A percentile compares a stretch with the other conserved stretches of the same genome.
Evolutionary conservation across 1,284 basidiomycete genomes (phyloP).

Genomic region (Stygiomarasmius scandens): DNA sequence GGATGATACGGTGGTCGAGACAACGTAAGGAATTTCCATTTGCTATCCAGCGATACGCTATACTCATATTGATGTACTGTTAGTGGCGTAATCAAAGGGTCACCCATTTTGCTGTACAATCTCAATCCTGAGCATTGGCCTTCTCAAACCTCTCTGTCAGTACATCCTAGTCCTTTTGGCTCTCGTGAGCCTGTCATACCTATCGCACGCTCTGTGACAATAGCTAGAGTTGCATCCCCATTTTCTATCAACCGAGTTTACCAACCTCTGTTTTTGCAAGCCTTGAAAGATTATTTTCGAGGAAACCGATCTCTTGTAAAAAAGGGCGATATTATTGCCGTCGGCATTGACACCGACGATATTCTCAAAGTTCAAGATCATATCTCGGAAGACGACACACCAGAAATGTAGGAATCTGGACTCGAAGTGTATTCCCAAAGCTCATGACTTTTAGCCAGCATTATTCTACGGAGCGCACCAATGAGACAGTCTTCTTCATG

Average conservation of each 20-base stretch:
- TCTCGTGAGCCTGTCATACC: constrained; percentile 65
- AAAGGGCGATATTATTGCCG: constrained; percentile 80
- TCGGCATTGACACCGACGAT: constrained; percentile 66
- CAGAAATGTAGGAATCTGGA: constrained; percentile 18
- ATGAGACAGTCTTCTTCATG: constrained; percentile 66
- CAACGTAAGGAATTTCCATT: constrained; percentile 28
- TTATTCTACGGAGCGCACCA: constrained; percentile 19
- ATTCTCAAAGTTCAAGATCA: constrained; percentile 34
- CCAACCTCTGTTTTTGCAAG: constrained; percentile 70
- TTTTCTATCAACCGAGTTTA: constrained; percentile 75
- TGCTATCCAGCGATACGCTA: constrained; percentile 1
- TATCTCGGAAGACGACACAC: constrained; percentile 30
- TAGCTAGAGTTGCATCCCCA: constrained; percentile 86
- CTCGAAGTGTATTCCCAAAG: neutral
- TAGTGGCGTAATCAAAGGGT: constrained; percentile 46
- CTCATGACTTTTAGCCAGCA: neutral
- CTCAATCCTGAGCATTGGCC: constrained; percentile 33
- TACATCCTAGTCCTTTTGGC: constrained; percentile 59
- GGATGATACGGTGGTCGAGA: constrained; percentile 45
- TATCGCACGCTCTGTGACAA: constrained; percentile 70
- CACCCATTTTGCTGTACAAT: constrained; percentile 65
- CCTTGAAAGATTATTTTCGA: constrained; percentile 73
- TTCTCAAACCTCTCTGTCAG: constrained; percentile 30
- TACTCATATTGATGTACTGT: neutral
- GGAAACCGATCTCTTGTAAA: constrained; percentile 65